Percentiles rank a stretch among this genome's conserved stretches.
Conservation (phyloP, 768 basidiomycete species). For the Trametes cingulata region DNA sequence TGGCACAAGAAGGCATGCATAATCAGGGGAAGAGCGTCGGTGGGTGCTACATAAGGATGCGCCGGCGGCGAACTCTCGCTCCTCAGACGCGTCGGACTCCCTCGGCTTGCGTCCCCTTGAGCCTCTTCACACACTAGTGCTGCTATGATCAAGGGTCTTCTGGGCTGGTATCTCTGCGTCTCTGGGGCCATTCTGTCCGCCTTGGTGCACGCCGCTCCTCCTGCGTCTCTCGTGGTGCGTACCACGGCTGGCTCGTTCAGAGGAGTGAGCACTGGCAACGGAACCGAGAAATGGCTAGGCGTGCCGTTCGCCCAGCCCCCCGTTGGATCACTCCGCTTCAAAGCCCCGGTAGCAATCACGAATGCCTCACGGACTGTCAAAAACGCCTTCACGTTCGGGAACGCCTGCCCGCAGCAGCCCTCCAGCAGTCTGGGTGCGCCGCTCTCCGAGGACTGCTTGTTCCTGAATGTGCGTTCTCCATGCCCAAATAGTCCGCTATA, state of each 20-base stretch:
- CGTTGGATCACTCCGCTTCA: slow-evolving; percentile 54
- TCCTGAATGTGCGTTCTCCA: slow-evolving; percentile 44
- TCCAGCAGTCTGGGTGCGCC: slow-evolving; percentile 42
- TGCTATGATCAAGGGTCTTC: not conserved
- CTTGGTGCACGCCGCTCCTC: not conserved
- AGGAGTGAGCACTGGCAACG: slow-evolving; percentile 29
- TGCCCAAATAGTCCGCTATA: not conserved
- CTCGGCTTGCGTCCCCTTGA: not conserved
- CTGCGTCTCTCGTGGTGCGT: slow-evolving; percentile 13
- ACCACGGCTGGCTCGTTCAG: slow-evolving; percentile 23
- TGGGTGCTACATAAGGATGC: not conserved
- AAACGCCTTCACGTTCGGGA: slow-evolving; percentile 51
- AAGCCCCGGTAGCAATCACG: slow-evolving; percentile 47
- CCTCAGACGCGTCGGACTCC: not conserved
- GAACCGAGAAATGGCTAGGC: slow-evolving; percentile 55
- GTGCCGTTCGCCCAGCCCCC: slow-evolving; percentile 61
- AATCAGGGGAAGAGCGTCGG: not conserved
- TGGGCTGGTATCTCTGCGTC: not conserved
- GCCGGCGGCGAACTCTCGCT: not conserved
- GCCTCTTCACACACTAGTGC: not conserved
- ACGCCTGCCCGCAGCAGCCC: slow-evolving; percentile 55
- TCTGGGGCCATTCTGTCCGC: not conserved
- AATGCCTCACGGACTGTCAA: slow-evolving; percentile 32
- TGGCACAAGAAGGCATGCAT: not conserved
- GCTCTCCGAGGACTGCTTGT: slow-evolving; percentile 53